These are phyloP conservation scores for Eucalyptus viminalis DNA, from an alignment of 345 rosid genomes.

Conservation along the genomic window DNA sequence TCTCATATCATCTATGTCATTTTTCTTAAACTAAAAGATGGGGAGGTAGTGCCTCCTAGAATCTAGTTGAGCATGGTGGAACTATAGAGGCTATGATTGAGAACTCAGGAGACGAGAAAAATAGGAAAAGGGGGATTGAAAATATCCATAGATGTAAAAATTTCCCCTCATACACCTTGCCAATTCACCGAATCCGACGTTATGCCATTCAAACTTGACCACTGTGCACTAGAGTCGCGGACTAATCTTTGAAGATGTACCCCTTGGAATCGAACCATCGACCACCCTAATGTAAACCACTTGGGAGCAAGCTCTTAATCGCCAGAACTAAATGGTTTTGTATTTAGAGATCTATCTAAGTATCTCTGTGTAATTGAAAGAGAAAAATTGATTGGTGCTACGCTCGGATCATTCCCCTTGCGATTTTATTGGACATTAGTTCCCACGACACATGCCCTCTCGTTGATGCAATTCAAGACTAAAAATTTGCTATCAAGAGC, in stretches of 20 bases:
- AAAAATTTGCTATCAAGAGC: background rate
- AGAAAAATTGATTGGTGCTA: background rate
- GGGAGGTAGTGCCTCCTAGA: background rate
- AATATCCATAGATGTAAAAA: background rate
- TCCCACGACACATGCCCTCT: background rate
- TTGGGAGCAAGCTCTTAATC: background rate
- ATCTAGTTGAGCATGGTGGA: background rate
- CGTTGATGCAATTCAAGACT: background rate
- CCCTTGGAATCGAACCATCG: background rate
- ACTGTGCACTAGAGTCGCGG: background rate
- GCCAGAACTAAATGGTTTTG: background rate
- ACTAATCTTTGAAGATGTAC: background rate
- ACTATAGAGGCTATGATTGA: background rate
- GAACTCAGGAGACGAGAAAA: background rate
- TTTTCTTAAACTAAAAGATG: background rate
- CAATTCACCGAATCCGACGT: background rate
- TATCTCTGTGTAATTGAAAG: background rate
- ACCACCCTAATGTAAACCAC: background rate
- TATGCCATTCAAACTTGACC: background rate
- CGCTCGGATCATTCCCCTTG: background rate
- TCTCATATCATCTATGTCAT: fast-evolving
- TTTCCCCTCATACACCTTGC: background rate
- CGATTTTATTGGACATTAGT: background rate
- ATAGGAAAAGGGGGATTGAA: background rate
- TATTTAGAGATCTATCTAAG: background rate